These are phyloP conservation scores for Salisapilia sapeloensis DNA, from an alignment of 352 stramenopile genomes.

Conservation along the genomic window DNA sequence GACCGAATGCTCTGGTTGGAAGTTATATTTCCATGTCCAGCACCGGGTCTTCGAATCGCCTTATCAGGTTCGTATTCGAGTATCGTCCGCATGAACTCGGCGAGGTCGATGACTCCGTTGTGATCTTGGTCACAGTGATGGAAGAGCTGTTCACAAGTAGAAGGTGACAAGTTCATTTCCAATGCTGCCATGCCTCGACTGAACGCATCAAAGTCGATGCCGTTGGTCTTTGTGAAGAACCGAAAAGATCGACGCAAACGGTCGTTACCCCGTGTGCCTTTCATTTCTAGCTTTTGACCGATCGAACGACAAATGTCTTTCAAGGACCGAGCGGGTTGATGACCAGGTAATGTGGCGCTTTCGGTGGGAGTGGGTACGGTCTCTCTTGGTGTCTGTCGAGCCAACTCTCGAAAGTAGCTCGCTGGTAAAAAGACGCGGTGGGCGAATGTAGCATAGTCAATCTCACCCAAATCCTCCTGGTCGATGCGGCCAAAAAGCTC, in stretches of 20 bases:
- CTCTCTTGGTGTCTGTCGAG: neutral
- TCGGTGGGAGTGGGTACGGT: neutral
- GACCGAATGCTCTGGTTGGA: neutral
- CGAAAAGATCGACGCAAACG: conserved; percentile 38
- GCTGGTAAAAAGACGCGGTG: conserved; percentile 36
- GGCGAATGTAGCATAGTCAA: conserved; percentile 43
- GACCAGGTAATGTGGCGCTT: neutral
- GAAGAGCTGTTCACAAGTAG: conserved; percentile 45
- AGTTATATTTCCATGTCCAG: neutral
- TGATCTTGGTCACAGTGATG: conserved; percentile 36
- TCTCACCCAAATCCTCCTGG: conserved; percentile 41
- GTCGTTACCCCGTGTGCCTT: conserved; percentile 24
- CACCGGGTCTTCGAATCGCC: conserved; percentile 4
- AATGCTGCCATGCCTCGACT: conserved; percentile 24
- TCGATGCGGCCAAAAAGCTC: conserved; percentile 45
- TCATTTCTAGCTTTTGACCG: conserved; percentile 37
- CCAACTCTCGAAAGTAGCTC: conserved; percentile 9
- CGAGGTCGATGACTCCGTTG: conserved; percentile 38
- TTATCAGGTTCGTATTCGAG: conserved; percentile 23
- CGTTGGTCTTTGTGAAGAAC: conserved; percentile 45
- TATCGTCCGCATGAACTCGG: conserved; percentile 42
- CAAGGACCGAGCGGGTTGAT: conserved; percentile 5
- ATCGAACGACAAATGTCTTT: conserved; percentile 36
- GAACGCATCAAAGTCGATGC: conserved; percentile 47
- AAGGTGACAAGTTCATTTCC: conserved; percentile 34